A percentile compares a stretch with the other conserved stretches of the same genome.
phyloP scores from a whole-genome alignment of 345 rosid species.

The Trapa incisa region DNA sequence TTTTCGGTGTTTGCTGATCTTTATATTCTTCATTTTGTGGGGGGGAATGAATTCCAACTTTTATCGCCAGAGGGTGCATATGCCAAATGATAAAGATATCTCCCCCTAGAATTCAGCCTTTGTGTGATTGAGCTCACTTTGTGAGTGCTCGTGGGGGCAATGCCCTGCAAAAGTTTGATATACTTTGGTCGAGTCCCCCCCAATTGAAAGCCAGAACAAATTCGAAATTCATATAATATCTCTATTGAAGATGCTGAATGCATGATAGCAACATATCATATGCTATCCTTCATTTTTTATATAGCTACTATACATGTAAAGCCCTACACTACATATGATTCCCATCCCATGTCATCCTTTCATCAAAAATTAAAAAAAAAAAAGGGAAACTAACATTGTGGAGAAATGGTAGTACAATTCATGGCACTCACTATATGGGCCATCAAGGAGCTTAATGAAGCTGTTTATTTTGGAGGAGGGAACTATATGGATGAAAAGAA shows the following conservation, averaged over 20 bases:
- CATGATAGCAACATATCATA: slow-evolving; percentile 20
- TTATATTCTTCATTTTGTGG: not conserved
- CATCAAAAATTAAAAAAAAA: not conserved
- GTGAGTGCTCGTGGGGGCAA: slow-evolving; percentile 7
- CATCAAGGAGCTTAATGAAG: too few relatives aligned
- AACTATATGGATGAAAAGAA: too few relatives aligned
- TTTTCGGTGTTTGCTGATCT: not conserved
- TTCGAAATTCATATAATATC: not conserved
- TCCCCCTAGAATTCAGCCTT: not conserved
- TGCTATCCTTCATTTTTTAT: slow-evolving; percentile 4
- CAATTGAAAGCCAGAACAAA: too few relatives aligned
- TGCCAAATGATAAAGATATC: slow-evolving; percentile 3
- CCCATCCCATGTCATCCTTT: slow-evolving; percentile 6
- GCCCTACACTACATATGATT: not conserved
- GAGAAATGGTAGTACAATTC: too few relatives aligned
- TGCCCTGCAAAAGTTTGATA: slow-evolving; percentile 12
- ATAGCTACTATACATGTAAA: not conserved
- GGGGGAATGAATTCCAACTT: not conserved
- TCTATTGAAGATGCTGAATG: slow-evolving; percentile 31
- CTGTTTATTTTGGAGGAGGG: too few relatives aligned
- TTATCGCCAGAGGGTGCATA: not conserved
- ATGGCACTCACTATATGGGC: too few relatives aligned
- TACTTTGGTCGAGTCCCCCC: slow-evolving; percentile 16
- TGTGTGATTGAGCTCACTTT: not conserved
- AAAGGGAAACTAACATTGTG: not conserved